Base-by-base conservation (phyloP, 2,329 filamentous ascomycete species). In the Xylariales sp. region DNA sequence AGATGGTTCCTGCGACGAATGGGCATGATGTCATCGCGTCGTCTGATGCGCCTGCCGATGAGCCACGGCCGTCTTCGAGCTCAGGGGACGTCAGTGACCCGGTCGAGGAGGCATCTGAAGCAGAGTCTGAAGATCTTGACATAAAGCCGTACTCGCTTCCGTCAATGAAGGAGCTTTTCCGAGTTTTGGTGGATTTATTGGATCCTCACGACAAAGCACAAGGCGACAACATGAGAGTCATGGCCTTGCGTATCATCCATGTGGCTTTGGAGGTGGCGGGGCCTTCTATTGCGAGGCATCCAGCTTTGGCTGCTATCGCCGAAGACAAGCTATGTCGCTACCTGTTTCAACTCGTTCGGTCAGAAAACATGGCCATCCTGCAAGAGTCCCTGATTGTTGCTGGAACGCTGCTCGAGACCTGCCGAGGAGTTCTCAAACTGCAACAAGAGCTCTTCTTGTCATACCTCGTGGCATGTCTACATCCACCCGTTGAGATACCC, bases 361-460 rank as follows among this genome's bases (percentile, higher is more conserved):
- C 90, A 5, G 94, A 98, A 54, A 97, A 95, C 55, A 93, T 97
- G 78, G 84, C 88, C 9, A 88, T 98, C 43, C 70, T 98, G 12
- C 89, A 95, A 57, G 90, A 95, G 60, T 94, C 93, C 3, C 70
- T 98, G 15, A 84, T 91, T 46, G 93, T 98, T 38, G 86, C 91
- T 2, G 88, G 89, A 12, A 98, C 93, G 4, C 68, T 98, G 19
- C 69, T 98, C 22, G 86, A 90, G 20, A 97, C 93, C 1, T 97
- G 93, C 57, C 80, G 93, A 47, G 82, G 82, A 21, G 87, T 96
- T 11, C 73, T 98, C 31, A 97, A 97, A 67, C 72, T 98, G 31
- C 93, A 98, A 59, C 93, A 98, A 65, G 93, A 98, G 65, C 74
- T 98, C 1, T 98, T 95, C 58, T 68, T 98, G 25, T 94, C 90